Conservation (phyloP, 148 eudicot genomes). For the Cornus kousa region DNA sequence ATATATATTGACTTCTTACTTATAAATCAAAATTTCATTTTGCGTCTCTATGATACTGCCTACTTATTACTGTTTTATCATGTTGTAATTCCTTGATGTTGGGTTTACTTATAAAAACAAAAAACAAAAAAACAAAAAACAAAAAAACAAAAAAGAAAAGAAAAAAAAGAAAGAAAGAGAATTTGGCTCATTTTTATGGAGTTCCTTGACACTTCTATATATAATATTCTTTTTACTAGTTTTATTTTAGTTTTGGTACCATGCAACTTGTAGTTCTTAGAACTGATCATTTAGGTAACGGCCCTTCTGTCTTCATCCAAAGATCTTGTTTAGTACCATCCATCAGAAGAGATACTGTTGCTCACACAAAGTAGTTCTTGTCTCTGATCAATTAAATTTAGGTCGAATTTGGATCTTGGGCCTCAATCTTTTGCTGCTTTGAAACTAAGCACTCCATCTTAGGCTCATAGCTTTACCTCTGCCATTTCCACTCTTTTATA, state of each 20-base stretch:
- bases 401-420: background rate
- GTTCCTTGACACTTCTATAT: background rate
- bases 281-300: background rate
- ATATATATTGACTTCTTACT: background rate
- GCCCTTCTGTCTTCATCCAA: background rate
- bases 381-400: background rate
- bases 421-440: background rate
- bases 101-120: background rate
- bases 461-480: too few relatives aligned
- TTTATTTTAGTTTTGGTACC: background rate
- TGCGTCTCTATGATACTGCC: background rate
- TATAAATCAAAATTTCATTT: background rate
- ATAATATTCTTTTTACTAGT: background rate
- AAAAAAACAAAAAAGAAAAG: background rate
- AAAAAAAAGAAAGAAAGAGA: background rate
- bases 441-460: too few relatives aligned
- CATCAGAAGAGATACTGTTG: too few relatives aligned
- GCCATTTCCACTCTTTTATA: too few relatives aligned
- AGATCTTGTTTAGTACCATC: background rate
- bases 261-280: background rate
- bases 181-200: constrained; percentile 1
- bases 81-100: background rate
- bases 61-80: background rate
- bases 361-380: background rate
- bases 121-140: background rate